Evolutionary conservation across 805 yeast genomes (phyloP).

Genomic region (Ogataea nonfermentans): DNA sequence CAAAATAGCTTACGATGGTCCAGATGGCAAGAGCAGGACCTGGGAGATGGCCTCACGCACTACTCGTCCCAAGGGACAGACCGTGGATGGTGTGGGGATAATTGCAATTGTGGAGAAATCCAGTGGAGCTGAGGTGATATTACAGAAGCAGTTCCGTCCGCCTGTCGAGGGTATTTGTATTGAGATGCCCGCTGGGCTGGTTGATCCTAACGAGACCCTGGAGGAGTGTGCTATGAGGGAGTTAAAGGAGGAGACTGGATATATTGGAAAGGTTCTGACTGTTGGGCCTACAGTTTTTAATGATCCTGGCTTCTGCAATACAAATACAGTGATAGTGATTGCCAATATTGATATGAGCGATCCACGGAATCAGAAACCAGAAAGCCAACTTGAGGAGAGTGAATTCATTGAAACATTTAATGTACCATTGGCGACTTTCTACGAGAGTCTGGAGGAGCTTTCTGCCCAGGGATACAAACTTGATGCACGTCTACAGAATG

Average conservation of each 20-base stretch:
- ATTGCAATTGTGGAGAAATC: conserved; percentile 63
- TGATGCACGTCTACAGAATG: conserved; percentile 85
- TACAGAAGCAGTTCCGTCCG: conserved; percentile 91
- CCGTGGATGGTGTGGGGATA: conserved; percentile 89
- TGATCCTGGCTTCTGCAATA: conserved; percentile 79
- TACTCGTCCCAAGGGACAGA: conserved; percentile 62
- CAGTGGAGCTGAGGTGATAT: conserved; percentile 42
- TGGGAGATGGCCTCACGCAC: conserved; percentile 92
- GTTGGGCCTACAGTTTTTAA: conserved; percentile 37
- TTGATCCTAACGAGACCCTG: conserved; percentile 78
- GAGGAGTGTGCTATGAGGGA: conserved; percentile 86
- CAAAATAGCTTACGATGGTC: conserved; percentile 68
- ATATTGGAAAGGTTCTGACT: conserved; percentile 57
- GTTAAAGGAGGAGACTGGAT: conserved; percentile 90
- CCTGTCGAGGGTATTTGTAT: conserved; percentile 86
- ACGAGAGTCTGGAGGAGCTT: conserved; percentile 50
- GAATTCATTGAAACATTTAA: conserved; percentile 91
- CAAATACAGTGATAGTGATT: conserved; percentile 76
- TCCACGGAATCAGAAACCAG: conserved; percentile 65
- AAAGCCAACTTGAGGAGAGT: conserved; percentile 77
- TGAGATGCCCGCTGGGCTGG: conserved; percentile 93
- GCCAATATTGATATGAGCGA: conserved; percentile 71
- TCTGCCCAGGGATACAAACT: conserved; percentile 66
- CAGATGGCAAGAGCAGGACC: conserved; percentile 63
- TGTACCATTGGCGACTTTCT: conserved; percentile 60